Evolutionary conservation across 2,329 filamentous ascomycete genomes (phyloP).

Genomic region (Hypoxylon sp.): DNA sequence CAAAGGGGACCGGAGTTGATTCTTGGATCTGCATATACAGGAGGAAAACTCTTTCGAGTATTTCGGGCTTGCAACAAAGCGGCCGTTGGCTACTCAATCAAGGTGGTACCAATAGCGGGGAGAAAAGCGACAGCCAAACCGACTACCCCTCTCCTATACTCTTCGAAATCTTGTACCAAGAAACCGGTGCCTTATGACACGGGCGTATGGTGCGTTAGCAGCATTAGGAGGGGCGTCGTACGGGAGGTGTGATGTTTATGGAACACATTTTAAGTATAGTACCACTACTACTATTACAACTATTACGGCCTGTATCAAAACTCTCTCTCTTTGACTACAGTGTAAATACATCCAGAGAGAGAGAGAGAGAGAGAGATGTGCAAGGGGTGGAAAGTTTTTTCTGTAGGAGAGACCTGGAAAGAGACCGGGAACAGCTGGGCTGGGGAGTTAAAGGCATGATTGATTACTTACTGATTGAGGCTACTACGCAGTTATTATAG

Average conservation of each 20-base stretch:
- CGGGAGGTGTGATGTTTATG: conserved; percentile 34
- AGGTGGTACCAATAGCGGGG: conserved; percentile 15
- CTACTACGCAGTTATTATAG: conserved; percentile 32
- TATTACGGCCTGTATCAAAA: conserved; percentile 44
- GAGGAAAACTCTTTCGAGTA: conserved; percentile 45
- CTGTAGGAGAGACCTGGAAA: conserved; percentile 3
- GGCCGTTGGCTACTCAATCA: conserved; percentile 30
- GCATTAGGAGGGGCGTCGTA: conserved; percentile 48
- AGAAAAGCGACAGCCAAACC: conserved; percentile 17
- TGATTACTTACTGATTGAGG: conserved; percentile 7
- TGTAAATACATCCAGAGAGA: conserved; percentile 39
- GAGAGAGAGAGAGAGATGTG: conserved; percentile 13
- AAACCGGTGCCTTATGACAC: conserved; percentile 34
- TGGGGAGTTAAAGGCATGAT: conserved; percentile 40
- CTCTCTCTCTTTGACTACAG: conserved; percentile 28
- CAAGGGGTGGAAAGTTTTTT: conserved; percentile 24
- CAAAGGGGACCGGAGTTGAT: conserved; percentile 52
- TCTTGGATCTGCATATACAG: conserved; percentile 52
- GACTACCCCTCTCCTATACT: conserved; percentile 29
- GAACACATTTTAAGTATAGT: conserved; percentile 19
- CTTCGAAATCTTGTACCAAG: conserved; percentile 37
- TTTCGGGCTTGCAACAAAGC: conserved; percentile 44
- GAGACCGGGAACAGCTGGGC: conserved; percentile 46
- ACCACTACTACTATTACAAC: conserved; percentile 4
- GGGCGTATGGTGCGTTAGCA: conserved; percentile 43